A percentile compares a stretch with the other conserved stretches of the same genome.
Conservation (phyloP, 768 basidiomycete species). For the Mrakia blollopis region DNA sequence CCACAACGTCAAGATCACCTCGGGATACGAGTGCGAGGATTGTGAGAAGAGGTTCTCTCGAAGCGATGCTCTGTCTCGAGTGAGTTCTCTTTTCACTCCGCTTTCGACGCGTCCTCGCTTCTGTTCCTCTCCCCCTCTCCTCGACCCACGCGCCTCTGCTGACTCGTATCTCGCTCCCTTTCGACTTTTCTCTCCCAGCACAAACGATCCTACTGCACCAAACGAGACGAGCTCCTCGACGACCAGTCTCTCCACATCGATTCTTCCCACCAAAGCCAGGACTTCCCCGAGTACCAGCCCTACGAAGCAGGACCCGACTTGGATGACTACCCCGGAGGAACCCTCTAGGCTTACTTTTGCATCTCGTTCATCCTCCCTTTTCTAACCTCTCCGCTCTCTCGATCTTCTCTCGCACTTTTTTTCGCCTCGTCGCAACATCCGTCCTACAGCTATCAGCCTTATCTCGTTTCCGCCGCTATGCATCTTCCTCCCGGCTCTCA, state of each 20-base stretch:
- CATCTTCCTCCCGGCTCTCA: no score
- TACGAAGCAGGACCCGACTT: background rate
- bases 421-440: no score
- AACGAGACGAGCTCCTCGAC: background rate
- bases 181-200: background rate
- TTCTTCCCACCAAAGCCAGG: background rate
- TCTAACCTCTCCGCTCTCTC: background rate
- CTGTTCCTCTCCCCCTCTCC: background rate
- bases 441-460: background rate
- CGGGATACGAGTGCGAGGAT: background rate
- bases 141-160: background rate
- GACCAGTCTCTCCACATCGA: background rate
- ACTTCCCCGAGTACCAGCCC: background rate
- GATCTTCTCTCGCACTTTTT: background rate
- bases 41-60: slow-evolving; percentile 23
- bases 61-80: slow-evolving; percentile 11
- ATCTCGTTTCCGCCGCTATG: background rate
- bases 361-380: background rate
- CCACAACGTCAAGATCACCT: background rate
- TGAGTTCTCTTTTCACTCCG: background rate
- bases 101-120: background rate
- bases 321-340: background rate
- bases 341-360: background rate
- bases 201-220: slow-evolving; percentile 1
- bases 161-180: background rate